Percentiles rank a stretch among this genome's conserved stretches.
Conservation (phyloP, 2,329 filamentous ascomycete species). For the Curvularia spicifera region DNA sequence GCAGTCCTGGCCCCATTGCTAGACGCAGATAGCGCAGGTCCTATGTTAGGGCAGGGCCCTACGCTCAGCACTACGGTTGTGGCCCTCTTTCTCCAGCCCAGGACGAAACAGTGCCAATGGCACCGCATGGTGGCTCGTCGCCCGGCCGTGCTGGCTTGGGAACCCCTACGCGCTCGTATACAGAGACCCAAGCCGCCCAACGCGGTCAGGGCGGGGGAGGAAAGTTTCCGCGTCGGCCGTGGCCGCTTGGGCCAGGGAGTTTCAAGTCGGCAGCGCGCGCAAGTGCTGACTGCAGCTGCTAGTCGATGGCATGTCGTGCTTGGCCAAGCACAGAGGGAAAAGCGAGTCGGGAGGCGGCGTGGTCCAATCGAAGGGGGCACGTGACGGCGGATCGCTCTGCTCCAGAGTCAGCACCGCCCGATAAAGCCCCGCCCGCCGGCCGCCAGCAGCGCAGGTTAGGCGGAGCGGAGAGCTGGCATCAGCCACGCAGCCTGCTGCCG, state of each 20-base stretch:
- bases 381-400: conserved; percentile 1
- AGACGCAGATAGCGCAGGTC: conserved; percentile 6
- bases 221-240: background rate
- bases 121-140: conserved; percentile 20
- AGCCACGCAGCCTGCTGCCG: conserved; percentile 4
- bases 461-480: background rate
- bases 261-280: too few relatives aligned
- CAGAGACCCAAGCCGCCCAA: background rate
- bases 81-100: conserved; percentile 1
- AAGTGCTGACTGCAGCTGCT: background rate
- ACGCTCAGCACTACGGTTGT: conserved; percentile 1
- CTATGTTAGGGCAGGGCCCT: conserved; percentile 7
- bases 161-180: conserved; percentile 6
- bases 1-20: background rate
- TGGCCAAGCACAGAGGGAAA: background rate
- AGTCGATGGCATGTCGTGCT: too few relatives aligned
- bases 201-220: background rate
- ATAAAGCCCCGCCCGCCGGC: conserved; percentile 5
- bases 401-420: conserved; percentile 11
- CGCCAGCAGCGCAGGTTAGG: background rate
- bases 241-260: background rate
- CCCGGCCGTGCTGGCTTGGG: conserved; percentile 12
- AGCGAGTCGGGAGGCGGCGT: background rate
- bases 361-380: conserved; percentile 8
- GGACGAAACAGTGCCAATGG: conserved; percentile 14